Base-by-base conservation (phyloP, 2,329 filamentous ascomycete species). In the Cordyceps fumosorosea region DNA sequence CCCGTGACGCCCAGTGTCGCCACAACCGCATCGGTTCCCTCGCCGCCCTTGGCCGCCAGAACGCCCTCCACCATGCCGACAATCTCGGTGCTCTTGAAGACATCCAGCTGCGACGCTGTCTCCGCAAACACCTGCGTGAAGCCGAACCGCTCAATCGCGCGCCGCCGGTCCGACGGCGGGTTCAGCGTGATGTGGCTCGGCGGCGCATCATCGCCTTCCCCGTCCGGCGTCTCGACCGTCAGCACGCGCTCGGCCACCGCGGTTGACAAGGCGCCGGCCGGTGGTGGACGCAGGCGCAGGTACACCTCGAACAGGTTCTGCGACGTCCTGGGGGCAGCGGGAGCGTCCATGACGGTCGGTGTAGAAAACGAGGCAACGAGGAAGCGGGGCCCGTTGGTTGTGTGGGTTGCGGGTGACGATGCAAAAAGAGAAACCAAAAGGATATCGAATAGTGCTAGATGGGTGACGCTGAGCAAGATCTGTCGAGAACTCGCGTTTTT, bases 101-200 rank as follows among this genome's bases (percentile, higher is more conserved):
- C 77, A 69, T 97, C 91, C 32, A 95, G 79, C 72, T 99, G 95
- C 7, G 84, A 85, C 1, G 91, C 87, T 69, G 89, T 82, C 71
- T 98, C 93, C 68, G 96, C 89, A 68, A 98, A 97, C 1, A 99
- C 92, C 65, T 86, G 86, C 0, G 95, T 99, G 71, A 99, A 99
- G 1, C 88, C 90, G 72, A 98, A 99, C 72, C 89, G 91, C 74
- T 99, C 95, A 42, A 97, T 86, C 1, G 93, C 92, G 52, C 93
- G 86, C 67, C 93, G 90, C 62, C 93, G 84, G 65, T 97, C 93
- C 65, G 87, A 89, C 2, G 91, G 90, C 0, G 93, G 92, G 67
- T 90, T 90, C 18, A 93, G 75, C 0, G 87, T 90, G 66, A 93
- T 89, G 71, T 91, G 87, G 1, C 86, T 90, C 0, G 89, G 81